Percentiles rank a stretch among this genome's conserved stretches.
Evolutionary conservation across 2,329 filamentous ascomycete genomes (phyloP).

Genomic region (Fusarium kyushuense): DNA sequence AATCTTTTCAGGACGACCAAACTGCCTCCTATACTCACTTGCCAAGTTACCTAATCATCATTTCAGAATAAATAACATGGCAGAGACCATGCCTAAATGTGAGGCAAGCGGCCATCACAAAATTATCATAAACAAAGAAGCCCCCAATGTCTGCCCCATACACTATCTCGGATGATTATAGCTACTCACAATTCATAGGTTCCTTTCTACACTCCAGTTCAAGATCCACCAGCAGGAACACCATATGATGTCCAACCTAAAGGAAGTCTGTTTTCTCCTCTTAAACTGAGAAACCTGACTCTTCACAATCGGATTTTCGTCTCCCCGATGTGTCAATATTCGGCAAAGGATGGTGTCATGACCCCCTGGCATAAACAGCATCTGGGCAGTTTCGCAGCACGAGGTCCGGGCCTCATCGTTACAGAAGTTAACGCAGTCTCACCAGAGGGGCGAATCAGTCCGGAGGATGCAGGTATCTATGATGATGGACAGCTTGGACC

Average conservation of each 20-base stretch:
- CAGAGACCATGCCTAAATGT: conserved; percentile 1
- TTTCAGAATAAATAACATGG: not conserved
- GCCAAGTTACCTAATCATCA: not conserved
- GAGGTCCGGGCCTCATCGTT: conserved; percentile 69
- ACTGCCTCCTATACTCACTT: not conserved
- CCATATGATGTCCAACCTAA: conserved; percentile 43
- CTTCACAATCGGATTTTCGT: conserved; percentile 62
- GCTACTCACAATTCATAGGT: conserved; percentile 17
- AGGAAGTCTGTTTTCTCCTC: conserved; percentile 56
- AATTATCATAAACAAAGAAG: conserved; percentile 38
- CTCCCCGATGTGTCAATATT: conserved; percentile 52
- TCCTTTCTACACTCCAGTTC: conserved; percentile 45
- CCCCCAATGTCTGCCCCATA: conserved; percentile 30
- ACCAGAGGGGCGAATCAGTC: conserved; percentile 77
- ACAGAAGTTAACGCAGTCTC: conserved; percentile 77
- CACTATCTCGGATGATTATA: not conserved
- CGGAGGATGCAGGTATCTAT: conserved; percentile 76
- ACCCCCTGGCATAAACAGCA: conserved; percentile 60
- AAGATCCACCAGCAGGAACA: conserved; percentile 44
- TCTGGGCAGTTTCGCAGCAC: conserved; percentile 53
- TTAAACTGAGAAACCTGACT: conserved; percentile 58
- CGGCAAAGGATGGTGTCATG: conserved; percentile 56
- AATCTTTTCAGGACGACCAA: not conserved
- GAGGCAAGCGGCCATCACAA: conserved; percentile 17
- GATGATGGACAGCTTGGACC: conserved; percentile 75